Conservation (phyloP, 768 basidiomycete genomes). For the Chalciporus piperatus region DNA sequence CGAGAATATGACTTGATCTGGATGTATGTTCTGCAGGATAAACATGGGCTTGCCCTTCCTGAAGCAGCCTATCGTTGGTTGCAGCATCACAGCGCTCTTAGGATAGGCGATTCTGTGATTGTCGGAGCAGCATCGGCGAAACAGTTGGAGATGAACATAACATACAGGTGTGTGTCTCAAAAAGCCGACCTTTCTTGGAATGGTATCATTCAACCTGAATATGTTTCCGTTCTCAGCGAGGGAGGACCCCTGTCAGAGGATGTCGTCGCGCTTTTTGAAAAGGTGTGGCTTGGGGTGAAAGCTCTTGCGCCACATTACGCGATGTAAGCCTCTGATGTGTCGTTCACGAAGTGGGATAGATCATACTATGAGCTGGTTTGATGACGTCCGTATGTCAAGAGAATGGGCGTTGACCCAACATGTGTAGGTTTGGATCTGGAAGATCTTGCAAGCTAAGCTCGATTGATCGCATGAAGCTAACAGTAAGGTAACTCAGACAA, state of each 20-base stretch:
- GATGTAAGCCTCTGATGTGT: not conserved
- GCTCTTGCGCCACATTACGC: constrained; percentile 9
- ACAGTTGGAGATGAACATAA: constrained; percentile 33
- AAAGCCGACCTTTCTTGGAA: not conserved
- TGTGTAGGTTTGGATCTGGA: no score
- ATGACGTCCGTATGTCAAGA: no score
- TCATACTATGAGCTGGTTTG: no score
- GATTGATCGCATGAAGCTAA: no score
- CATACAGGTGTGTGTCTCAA: constrained; percentile 6
- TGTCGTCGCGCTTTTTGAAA: constrained; percentile 9
- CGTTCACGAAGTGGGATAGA: no score
- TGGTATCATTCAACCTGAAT: not conserved
- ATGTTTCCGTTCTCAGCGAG: constrained; percentile 17
- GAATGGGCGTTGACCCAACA: no score
- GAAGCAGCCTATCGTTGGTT: not conserved
- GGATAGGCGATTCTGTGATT: constrained; percentile 24
- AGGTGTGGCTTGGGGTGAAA: constrained; percentile 8
- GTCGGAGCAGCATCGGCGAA: constrained; percentile 35
- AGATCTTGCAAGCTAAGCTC: no score
- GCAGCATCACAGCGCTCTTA: no score
- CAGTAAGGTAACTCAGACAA: no score
- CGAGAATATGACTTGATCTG: not conserved
- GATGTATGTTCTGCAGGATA: constrained; percentile 4
- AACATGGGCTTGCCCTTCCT: constrained; percentile 5
- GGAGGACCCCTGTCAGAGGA: constrained; percentile 13